These are phyloP conservation scores for Eutypa lata DNA, from an alignment of 2,329 filamentous ascomycete genomes.

Conservation along the genomic window DNA sequence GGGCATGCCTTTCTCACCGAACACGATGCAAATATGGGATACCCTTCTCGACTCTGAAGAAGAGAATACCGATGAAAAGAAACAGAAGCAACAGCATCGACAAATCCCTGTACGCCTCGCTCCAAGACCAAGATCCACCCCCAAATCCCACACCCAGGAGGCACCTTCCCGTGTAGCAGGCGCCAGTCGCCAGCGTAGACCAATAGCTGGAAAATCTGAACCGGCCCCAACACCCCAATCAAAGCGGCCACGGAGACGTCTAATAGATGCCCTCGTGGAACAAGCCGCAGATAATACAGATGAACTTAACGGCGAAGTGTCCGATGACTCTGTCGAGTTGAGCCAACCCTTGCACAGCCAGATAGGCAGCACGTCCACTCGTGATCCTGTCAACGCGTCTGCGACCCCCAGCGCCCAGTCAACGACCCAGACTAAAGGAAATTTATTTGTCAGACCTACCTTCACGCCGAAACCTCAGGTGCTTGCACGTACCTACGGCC, in stretches of 20 bases:
- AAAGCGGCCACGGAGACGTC: slow-evolving; percentile 23
- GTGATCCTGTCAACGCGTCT: slow-evolving; percentile 17
- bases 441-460: slow-evolving; percentile 26
- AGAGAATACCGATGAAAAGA: slow-evolving; percentile 3
- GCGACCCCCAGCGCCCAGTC: slow-evolving; percentile 21
- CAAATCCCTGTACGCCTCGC: slow-evolving; percentile 28
- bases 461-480: slow-evolving; percentile 16
- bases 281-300: slow-evolving; percentile 20
- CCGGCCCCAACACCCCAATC: slow-evolving; percentile 3
- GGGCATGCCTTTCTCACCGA: slow-evolving; percentile 7
- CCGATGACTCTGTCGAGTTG: slow-evolving; percentile 12
- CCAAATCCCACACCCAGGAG: slow-evolving; percentile 10
- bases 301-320: slow-evolving; percentile 11
- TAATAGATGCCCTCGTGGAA: slow-evolving; percentile 28
- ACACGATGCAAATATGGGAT: slow-evolving; percentile 11
- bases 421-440: slow-evolving; percentile 14
- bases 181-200: background rate
- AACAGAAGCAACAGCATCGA: slow-evolving; percentile 12
- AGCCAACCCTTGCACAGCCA: slow-evolving; percentile 17
- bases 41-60: slow-evolving; percentile 5
- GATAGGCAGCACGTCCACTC: slow-evolving; percentile 14
- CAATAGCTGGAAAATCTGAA: slow-evolving; percentile 8
- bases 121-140: slow-evolving; percentile 8
- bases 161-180: background rate
- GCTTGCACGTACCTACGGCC: slow-evolving; percentile 29